Evolutionary conservation across 768 basidiomycete species (phyloP), one percentile per base, ranked within the genome.

Genomic region (Rhodotorula paludigena): DNA sequence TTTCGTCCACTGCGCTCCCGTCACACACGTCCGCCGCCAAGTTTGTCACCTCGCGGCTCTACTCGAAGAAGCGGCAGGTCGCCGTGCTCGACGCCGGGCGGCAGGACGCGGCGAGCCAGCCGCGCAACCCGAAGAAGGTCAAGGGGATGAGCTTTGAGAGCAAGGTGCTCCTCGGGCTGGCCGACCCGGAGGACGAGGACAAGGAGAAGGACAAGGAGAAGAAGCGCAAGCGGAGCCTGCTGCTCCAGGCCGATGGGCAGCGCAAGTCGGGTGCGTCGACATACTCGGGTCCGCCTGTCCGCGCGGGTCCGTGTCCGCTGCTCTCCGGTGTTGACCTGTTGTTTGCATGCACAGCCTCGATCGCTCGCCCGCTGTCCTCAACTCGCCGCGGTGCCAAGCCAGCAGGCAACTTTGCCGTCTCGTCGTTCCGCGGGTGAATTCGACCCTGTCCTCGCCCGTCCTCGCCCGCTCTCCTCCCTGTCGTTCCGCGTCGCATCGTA

Each of bases 31-130:
- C 66, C 15, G 71, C 71, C 5, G 58, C 71, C 55, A 72, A 72
- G 53, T 72, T 72, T 63, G 55, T 72, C 56, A 58, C 60, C 20
- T 15, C 53, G 14, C 71, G 71, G 18, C 63, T 72, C 48, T 72
- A 68, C 66, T 62, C 60, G 12, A 68, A 72, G 48, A 68, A 68
- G 54, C 71, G 71, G 14, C 65, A 61, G 30, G 52, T 72, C 28
- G 66, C 66, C 14, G 59, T 68, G 5, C 60, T 72, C 52, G 60
- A 62, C 35, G 55, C 60, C 10, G 51, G 60, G 28, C 45, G 47
- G 25, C 11, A 25, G 3, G 35, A n/a, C 3, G 33, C 33, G 15
- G 38, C 41, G 32, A 61, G 59, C n/a, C 36, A 55, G 36, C 23
- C 9, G 38, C 36, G 38, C 63, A 64, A 68, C 60, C 71, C 57